A percentile compares a stretch with the other conserved stretches of the same genome.
phyloP scores from a whole-genome alignment of 2,329 filamentous ascomycete species.

The Boeremia lycopersici region DNA sequence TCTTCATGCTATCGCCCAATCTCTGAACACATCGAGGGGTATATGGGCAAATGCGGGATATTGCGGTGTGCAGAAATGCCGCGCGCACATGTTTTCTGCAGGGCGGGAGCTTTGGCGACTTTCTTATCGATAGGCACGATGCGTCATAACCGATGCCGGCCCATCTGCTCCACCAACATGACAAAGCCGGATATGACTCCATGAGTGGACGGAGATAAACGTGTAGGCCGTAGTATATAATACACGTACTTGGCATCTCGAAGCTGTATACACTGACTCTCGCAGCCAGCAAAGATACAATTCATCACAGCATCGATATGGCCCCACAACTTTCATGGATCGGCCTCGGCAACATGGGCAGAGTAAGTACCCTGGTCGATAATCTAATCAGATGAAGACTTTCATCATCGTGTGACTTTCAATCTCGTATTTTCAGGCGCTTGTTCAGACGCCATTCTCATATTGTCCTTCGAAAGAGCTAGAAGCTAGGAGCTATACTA shows the following conservation, averaged over 20 bases:
- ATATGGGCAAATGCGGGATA: conserved; percentile 5
- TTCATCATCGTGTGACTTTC: neutral
- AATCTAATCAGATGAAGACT: conserved; percentile 5
- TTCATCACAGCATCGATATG: conserved; percentile 36
- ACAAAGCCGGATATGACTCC: conserved; percentile 14
- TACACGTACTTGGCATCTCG: neutral
- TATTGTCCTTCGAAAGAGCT: neutral
- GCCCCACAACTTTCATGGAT: conserved; percentile 72
- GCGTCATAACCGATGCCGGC: conserved; percentile 21
- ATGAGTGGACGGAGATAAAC: conserved; percentile 4
- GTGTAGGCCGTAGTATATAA: neutral
- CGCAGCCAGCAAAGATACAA: neutral
- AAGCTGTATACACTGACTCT: neutral
- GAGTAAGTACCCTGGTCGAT: conserved; percentile 57
- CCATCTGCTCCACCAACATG: conserved; percentile 1
- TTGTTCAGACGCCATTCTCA: neutral
- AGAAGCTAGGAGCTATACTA: neutral
- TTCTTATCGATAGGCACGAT: conserved; percentile 28
- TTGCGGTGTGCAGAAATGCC: conserved; percentile 13
- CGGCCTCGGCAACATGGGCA: conserved; percentile 87
- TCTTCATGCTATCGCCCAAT: conserved; percentile 43
- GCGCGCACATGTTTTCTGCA: conserved; percentile 17
- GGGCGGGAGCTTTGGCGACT: conserved; percentile 8
- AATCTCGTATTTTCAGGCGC: neutral
- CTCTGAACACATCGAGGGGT: conserved; percentile 15